Evolutionary conservation across 2,329 filamentous ascomycete species (phyloP).

Genomic region (Beauveria sp.): DNA sequence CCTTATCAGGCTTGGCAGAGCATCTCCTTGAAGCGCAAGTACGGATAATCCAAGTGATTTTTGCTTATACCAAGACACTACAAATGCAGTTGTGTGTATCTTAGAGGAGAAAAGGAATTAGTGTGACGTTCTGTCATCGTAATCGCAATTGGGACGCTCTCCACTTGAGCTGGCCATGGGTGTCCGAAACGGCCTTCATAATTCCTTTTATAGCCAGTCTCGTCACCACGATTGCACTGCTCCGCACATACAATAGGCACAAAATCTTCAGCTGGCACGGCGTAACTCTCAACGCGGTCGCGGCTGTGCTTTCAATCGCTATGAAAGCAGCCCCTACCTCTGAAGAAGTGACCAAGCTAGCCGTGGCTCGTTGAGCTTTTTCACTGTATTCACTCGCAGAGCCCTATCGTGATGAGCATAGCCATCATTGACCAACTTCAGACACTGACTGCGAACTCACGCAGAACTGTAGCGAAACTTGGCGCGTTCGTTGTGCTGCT

Average conservation of each 20-base stretch:
- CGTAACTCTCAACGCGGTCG: slow-evolving; percentile 16
- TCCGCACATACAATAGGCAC: neutral
- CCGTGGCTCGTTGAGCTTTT: slow-evolving; percentile 13
- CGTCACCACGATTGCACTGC: neutral
- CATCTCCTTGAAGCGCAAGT: no score
- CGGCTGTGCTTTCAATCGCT: slow-evolving; percentile 13
- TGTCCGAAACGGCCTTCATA: no score
- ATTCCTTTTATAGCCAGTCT: no score
- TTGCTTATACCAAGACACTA: no score
- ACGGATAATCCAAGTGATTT: no score
- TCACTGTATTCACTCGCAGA: slow-evolving; percentile 8
- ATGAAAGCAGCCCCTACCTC: slow-evolving; percentile 12
- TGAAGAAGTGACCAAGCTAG: slow-evolving; percentile 13
- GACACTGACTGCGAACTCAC: neutral
- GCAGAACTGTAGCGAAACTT: neutral
- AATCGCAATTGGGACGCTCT: no score
- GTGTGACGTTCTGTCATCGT: no score
- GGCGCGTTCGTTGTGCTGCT: neutral
- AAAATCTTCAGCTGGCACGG: slow-evolving; percentile 12
- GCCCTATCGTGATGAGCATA: slow-evolving; percentile 9
- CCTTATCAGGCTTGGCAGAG: no score
- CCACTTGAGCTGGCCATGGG: no score
- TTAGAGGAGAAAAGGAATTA: no score
- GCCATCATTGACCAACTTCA: neutral
- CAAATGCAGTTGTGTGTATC: no score